phyloP scores from a whole-genome alignment of 2,329 filamentous ascomycete genomes.

The Aspergillus melleus region DNA sequence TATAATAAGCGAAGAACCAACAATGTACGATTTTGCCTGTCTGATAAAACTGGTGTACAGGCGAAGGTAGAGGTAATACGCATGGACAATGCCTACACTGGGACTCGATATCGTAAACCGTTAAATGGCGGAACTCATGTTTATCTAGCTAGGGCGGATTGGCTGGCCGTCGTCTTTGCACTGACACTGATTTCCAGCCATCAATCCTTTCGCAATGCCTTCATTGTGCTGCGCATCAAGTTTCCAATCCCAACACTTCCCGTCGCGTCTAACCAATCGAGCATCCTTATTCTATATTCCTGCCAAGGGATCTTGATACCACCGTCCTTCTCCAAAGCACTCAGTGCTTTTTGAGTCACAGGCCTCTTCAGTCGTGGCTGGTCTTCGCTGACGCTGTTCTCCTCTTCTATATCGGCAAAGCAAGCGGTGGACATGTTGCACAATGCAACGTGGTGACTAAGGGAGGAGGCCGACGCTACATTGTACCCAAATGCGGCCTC shows the following conservation, averaged over 20 bases:
- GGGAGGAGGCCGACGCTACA: conserved; percentile 46
- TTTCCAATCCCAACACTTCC: conserved; percentile 67
- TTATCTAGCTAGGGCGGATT: not conserved
- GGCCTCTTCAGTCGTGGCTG: conserved; percentile 47
- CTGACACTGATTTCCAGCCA: not conserved
- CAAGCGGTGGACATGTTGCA: conserved; percentile 49
- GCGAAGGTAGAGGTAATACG: not conserved
- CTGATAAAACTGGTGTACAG: not conserved
- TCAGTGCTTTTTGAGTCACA: conserved; percentile 67
- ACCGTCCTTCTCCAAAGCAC: conserved; percentile 61
- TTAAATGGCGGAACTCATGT: no score
- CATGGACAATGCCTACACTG: not conserved
- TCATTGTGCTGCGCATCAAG: conserved; percentile 80
- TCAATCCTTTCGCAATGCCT: conserved; percentile 60
- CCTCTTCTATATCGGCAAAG: conserved; percentile 51
- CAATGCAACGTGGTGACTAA: conserved; percentile 49
- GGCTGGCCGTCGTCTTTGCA: not conserved
- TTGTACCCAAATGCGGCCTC: conserved; percentile 33
- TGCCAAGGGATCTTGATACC: conserved; percentile 70
- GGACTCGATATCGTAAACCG: no score
- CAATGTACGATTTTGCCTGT: not conserved
- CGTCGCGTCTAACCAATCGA: conserved; percentile 64
- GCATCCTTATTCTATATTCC: conserved; percentile 71
- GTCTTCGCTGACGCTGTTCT: conserved; percentile 28
- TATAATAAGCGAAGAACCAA: not conserved